Base-by-base conservation (phyloP, 2,329 filamentous ascomycete genomes). In the Colletotrichum ledebouriae region DNA sequence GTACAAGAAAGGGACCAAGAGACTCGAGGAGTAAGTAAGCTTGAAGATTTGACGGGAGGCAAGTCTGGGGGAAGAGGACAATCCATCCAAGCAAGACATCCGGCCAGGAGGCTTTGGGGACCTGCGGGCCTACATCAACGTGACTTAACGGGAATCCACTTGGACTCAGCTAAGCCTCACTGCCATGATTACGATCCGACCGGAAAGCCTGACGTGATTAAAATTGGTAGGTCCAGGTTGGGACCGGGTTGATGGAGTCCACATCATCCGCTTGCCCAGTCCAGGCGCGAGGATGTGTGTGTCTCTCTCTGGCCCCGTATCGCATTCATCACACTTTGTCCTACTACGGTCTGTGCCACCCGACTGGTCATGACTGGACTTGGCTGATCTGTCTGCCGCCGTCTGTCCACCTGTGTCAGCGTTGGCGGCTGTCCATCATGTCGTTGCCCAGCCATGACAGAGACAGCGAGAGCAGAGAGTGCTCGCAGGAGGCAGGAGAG, bases 181-280 rank as follows among this genome's bases (percentile, higher is more conserved):
- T 68, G 65, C 65, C 60, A 63, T 68, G 60, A 68, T 64, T 64
- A 68, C 47, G 65, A 68, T 59, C 60, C 65, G 65, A 64, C 53
- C 52, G 47, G 60, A 52, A 52, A 39, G 65, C 60, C 65, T 68
- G 65, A 59, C 60, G 65, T 68, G 65, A 68, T 68, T 68, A 64
- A 68, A 68, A 68, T 68, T 68, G 65, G 65, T 47, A 64, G 65
- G 65, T 46, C 60, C 60, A 64, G 47, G 60, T 59, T 67, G 33
- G 59, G 59, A n/a, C 59, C 59, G 49, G 49, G 47, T 46, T 44
- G 44, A 63, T 41, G 64, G 64, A 68, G 11, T 46, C 65, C 53
- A 68, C 65, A 59, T 68, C 58, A 46, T 49, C 65, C 47, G 53
- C 60, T 25, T 25, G 25, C 20, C 53, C 53, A 68, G 60, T 64